Evolutionary conservation across 2,329 filamentous ascomycete species (phyloP).

Genomic region (Fusarium poae): DNA sequence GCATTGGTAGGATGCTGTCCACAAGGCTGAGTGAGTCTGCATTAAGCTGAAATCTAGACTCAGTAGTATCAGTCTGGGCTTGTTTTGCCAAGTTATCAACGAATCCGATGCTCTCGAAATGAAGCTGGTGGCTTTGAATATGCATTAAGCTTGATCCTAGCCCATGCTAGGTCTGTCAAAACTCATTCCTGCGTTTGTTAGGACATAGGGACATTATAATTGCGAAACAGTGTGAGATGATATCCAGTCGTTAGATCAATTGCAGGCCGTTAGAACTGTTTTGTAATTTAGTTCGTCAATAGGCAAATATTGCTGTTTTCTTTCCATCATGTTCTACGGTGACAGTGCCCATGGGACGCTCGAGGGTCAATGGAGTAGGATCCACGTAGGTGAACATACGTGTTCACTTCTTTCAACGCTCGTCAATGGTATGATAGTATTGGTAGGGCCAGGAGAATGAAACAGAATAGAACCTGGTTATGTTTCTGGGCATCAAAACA

Average conservation of each 20-base stretch:
- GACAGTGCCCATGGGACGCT: too few relatives aligned
- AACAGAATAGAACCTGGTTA: too few relatives aligned
- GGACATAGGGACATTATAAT: fast-evolving
- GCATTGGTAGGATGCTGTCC: neutral
- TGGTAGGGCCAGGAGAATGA: too few relatives aligned
- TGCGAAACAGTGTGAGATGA: too few relatives aligned
- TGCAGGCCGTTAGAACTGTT: neutral
- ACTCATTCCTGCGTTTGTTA: fast-evolving
- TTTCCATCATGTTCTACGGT: neutral
- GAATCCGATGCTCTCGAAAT: conserved; percentile 4
- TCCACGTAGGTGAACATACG: neutral
- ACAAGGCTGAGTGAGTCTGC: conserved; percentile 6
- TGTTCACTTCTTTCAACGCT: neutral
- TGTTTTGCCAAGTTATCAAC: neutral
- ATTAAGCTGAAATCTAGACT: conserved; percentile 3
- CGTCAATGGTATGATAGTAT: too few relatives aligned
- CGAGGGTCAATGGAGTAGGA: neutral
- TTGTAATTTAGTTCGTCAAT: too few relatives aligned
- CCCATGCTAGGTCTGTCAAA: neutral
- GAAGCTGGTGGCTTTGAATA: conserved; percentile 18
- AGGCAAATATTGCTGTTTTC: too few relatives aligned
- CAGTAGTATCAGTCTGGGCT: neutral
- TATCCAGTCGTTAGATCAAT: neutral
- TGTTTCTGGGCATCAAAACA: too few relatives aligned
- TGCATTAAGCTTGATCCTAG: neutral